Evolutionary conservation across 805 yeast species (phyloP).

Genomic region (Yarrowia sp.): DNA sequence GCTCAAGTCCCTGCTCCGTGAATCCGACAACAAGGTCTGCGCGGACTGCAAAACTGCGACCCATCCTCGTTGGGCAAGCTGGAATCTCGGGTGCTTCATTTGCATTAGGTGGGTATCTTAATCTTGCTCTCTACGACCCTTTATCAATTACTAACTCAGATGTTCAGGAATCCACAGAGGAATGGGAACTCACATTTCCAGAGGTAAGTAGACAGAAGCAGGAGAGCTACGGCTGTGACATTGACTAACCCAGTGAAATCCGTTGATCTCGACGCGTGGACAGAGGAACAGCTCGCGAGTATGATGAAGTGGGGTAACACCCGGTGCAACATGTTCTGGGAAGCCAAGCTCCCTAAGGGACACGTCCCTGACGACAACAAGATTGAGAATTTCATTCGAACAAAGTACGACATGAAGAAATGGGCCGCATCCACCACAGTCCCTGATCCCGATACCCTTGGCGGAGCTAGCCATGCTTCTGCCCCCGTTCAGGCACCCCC

Average conservation of each 20-base stretch:
- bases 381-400: conserved; percentile 83
- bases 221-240: not conserved
- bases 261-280: conserved; percentile 94
- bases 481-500: conserved; percentile 20
- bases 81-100: conserved; percentile 90
- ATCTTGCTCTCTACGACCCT: not conserved
- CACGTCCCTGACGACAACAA: conserved; percentile 81
- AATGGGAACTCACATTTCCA: conserved; percentile 91
- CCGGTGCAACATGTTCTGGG: conserved; percentile 81
- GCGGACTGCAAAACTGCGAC: conserved; percentile 88
- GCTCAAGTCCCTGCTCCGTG: conserved; percentile 69
- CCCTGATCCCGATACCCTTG: conserved; percentile 57
- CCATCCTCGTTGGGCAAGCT: conserved; percentile 97
- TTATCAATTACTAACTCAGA: conserved; percentile 23
- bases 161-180: conserved; percentile 96
- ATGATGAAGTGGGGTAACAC: conserved; percentile 86
- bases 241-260: conserved; percentile 57
- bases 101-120: conserved; percentile 52
- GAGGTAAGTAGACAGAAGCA: conserved; percentile 37
- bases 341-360: conserved; percentile 62
- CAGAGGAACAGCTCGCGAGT: conserved; percentile 79
- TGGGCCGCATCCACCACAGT: conserved; percentile 63
- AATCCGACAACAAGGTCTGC: conserved; percentile 72
- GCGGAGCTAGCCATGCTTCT: conserved; percentile 7
- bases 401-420: conserved; percentile 85